Evolutionary conservation across 805 yeast genomes (phyloP).

Genomic region (Wickerhamia fluorescens): DNA sequence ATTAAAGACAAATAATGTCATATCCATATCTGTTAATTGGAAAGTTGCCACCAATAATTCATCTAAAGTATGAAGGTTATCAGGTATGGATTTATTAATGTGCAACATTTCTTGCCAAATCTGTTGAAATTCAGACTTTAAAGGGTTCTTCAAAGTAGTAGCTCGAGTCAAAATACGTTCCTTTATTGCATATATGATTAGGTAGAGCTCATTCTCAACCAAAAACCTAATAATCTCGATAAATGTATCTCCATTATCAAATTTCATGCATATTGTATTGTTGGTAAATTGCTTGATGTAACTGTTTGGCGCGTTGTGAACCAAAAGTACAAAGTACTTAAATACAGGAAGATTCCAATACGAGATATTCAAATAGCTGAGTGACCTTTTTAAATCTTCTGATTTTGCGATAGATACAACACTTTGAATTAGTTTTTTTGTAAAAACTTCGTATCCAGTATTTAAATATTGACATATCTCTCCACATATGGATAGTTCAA

Average conservation of each 20-base stretch:
- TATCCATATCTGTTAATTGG: conserved; percentile 9
- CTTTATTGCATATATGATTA: conserved; percentile 17
- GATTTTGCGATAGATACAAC: conserved; percentile 19
- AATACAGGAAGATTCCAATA: conserved; percentile 26
- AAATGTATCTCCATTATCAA: conserved; percentile 12
- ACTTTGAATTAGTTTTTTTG: conserved; percentile 28
- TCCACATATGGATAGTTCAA: conserved; percentile 16
- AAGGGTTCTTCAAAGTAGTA: conserved; percentile 7
- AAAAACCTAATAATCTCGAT: conserved; percentile 16
- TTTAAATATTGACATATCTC: conserved; percentile 13
- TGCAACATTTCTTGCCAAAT: conserved; percentile 15
- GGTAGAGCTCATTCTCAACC: conserved; percentile 17
- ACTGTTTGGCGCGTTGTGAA: conserved; percentile 29
- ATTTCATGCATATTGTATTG: conserved; percentile 12
- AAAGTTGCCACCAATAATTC: conserved; percentile 10
- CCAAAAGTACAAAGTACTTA: conserved; percentile 24
- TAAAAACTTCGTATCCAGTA: conserved; percentile 18
- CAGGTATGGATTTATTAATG: conserved; percentile 6
- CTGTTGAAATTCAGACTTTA: conserved; percentile 9
- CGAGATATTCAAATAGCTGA: conserved; percentile 13
- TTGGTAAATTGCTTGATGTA: conserved; percentile 20
- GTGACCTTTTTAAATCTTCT: conserved; percentile 17
- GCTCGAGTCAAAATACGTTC: conserved; percentile 10
- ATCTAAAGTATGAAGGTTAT: conserved; percentile 13
- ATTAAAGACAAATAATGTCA: conserved; percentile 10